Evolutionary conservation across 352 stramenopile genomes (phyloP).

Genomic region (Globisporangium spiculum): DNA sequence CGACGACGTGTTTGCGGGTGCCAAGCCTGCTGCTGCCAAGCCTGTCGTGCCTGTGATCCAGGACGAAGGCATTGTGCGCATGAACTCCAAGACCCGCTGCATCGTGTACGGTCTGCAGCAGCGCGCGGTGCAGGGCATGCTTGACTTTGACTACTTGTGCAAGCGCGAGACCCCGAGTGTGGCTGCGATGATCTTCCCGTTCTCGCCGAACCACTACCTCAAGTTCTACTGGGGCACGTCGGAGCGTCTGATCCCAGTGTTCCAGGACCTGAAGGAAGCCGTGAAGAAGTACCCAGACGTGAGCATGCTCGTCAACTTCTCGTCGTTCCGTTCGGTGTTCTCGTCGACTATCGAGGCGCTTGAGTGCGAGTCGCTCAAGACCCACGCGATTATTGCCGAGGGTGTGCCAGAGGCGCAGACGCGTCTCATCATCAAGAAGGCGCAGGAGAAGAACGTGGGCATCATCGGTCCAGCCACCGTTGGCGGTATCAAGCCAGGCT

Average conservation of each 20-base stretch:
- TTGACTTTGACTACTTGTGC: slow-evolving; percentile 98
- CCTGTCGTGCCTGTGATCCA: slow-evolving; percentile 53
- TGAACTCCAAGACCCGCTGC: slow-evolving; percentile 87
- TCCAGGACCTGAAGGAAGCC: slow-evolving; percentile 89
- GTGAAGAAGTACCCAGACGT: slow-evolving; percentile 93
- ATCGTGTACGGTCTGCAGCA: slow-evolving; percentile 96
- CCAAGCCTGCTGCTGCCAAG: slow-evolving; percentile 29
- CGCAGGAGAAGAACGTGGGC: slow-evolving; percentile 88
- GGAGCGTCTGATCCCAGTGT: slow-evolving; percentile 93
- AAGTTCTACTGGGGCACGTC: slow-evolving; percentile 97
- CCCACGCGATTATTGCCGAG: slow-evolving; percentile 97
- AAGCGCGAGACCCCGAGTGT: slow-evolving; percentile 94
- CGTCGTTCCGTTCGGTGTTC: slow-evolving; percentile 96
- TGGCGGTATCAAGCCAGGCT: slow-evolving; percentile 96
- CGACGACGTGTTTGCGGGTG: slow-evolving; percentile 24
- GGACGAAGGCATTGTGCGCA: slow-evolving; percentile 83
- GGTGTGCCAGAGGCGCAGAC: slow-evolving; percentile 95
- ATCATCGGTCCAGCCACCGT: slow-evolving; percentile 96
- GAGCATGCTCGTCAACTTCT: slow-evolving; percentile 96
- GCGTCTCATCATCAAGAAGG: slow-evolving; percentile 92
- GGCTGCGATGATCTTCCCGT: slow-evolving; percentile 94
- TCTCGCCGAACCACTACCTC: slow-evolving; percentile 95
- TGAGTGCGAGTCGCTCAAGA: slow-evolving; percentile 92
- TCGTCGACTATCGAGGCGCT: slow-evolving; percentile 94
- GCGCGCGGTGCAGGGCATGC: slow-evolving; percentile 94